Evolutionary conservation across 495 filamentous ascomycete species (phyloP).

Genomic region (Hyaloscypha bicolor): DNA sequence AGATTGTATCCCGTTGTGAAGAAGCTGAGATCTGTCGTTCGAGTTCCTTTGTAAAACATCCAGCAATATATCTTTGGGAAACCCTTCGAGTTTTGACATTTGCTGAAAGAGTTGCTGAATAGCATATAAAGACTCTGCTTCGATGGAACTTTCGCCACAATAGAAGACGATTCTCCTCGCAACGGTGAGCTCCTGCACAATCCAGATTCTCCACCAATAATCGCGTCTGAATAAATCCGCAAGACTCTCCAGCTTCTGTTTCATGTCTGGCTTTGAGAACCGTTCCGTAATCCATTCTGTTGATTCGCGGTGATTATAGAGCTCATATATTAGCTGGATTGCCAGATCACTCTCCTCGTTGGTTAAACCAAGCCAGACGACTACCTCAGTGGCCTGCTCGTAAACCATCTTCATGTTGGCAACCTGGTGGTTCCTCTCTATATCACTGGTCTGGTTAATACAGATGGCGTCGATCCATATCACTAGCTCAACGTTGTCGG

Average conservation of each 20-base stretch:
- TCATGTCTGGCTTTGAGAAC: neutral
- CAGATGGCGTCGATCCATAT: conserved; percentile 19
- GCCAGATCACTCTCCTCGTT: neutral
- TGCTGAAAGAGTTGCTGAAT: neutral
- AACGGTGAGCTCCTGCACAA: conserved; percentile 13
- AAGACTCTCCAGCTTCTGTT: neutral
- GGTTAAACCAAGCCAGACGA: conserved; percentile 24
- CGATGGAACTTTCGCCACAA: neutral
- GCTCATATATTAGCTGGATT: neutral
- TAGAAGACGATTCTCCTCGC: conserved; percentile 1
- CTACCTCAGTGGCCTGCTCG: conserved; percentile 7
- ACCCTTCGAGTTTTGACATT: neutral
- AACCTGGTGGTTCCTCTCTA: conserved; percentile 19
- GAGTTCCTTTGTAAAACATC: neutral
- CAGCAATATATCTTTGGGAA: neutral
- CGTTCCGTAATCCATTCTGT: neutral
- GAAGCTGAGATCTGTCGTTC: neutral
- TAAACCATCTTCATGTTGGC: conserved; percentile 18
- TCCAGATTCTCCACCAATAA: conserved; percentile 9
- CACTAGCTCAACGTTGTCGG: neutral
- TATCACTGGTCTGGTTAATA: conserved; percentile 21
- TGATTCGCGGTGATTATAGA: neutral
- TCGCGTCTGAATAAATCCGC: neutral
- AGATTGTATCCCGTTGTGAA: neutral
- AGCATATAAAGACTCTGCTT: neutral